Evolutionary conservation across 139 green algal species (phyloP).

Genomic region (Astrephomene gubernaculifera): DNA sequence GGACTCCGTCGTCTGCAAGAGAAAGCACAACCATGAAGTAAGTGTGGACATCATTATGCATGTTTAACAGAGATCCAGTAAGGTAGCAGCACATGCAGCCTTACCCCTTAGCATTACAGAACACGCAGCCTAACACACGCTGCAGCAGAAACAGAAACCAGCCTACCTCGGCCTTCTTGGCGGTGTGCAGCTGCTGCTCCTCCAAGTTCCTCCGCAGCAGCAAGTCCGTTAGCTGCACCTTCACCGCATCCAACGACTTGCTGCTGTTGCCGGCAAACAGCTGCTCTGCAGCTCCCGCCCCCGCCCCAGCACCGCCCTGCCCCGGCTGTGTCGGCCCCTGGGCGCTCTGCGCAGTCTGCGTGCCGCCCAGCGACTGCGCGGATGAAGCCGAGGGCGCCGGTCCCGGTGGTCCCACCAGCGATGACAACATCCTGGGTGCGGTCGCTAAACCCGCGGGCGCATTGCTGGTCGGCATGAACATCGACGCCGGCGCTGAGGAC

Average conservation of each 20-base stretch:
- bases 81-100: too few relatives aligned
- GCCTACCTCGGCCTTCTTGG: slow-evolving; percentile 51
- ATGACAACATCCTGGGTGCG: too few relatives aligned
- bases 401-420: too few relatives aligned
- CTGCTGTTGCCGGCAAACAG: slow-evolving; percentile 1
- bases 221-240: slow-evolving; percentile 67
- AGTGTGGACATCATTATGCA: not conserved
- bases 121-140: too few relatives aligned
- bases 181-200: slow-evolving; percentile 55
- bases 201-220: slow-evolving; percentile 67
- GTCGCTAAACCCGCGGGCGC: too few relatives aligned
- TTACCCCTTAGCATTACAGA: too few relatives aligned
- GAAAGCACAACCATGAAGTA: not conserved
- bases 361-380: not conserved
- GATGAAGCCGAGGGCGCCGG: not conserved
- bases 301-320: not conserved
- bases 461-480: too few relatives aligned
- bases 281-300: too few relatives aligned
- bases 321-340: not conserved
- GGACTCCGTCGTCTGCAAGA: slow-evolving; percentile 43
- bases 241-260: slow-evolving; percentile 55
- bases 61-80: too few relatives aligned
- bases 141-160: too few relatives aligned
- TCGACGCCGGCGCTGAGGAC: not conserved
- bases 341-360: not conserved